Evolutionary conservation across 192 early-diverging fungal genomes (phyloP).

Genomic region (Backusella morwellensis): DNA sequence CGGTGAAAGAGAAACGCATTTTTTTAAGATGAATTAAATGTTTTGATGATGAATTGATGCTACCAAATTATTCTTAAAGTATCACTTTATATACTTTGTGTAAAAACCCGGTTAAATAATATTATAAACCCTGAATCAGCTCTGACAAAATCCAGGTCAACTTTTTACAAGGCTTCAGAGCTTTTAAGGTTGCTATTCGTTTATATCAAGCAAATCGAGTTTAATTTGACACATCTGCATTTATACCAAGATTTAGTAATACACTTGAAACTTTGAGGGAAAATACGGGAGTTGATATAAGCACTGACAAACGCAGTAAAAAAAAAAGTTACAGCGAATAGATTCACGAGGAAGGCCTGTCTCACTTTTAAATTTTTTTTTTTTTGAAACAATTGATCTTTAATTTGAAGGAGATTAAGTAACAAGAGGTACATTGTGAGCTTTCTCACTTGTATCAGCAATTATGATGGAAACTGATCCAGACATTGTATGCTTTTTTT

Average conservation of each 20-base stretch:
- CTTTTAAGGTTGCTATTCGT: too few relatives aligned
- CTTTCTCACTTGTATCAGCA: neutral
- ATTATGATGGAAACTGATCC: neutral
- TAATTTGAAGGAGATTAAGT: neutral
- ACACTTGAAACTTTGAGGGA: neutral
- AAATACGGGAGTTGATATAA: neutral
- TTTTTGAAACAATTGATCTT: neutral
- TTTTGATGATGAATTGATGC: too few relatives aligned
- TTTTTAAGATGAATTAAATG: too few relatives aligned
- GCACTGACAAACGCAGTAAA: neutral
- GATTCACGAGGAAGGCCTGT: neutral
- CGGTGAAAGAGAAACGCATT: too few relatives aligned
- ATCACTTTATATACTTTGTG: too few relatives aligned
- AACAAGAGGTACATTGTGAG: neutral
- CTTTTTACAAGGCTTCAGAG: too few relatives aligned
- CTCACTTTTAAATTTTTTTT: neutral
- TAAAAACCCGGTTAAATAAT: too few relatives aligned
- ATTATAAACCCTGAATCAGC: too few relatives aligned
- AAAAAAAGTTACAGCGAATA: neutral
- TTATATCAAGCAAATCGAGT: too few relatives aligned
- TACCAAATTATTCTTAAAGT: too few relatives aligned
- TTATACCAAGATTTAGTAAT: neutral
- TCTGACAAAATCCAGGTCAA: too few relatives aligned
- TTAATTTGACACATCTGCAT: too few relatives aligned
- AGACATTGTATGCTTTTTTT: neutral